Evolutionary conservation across 257 asterid genomes (phyloP), one percentile per base, ranked within the genome.

Genomic region (Agastache rugosa): DNA sequence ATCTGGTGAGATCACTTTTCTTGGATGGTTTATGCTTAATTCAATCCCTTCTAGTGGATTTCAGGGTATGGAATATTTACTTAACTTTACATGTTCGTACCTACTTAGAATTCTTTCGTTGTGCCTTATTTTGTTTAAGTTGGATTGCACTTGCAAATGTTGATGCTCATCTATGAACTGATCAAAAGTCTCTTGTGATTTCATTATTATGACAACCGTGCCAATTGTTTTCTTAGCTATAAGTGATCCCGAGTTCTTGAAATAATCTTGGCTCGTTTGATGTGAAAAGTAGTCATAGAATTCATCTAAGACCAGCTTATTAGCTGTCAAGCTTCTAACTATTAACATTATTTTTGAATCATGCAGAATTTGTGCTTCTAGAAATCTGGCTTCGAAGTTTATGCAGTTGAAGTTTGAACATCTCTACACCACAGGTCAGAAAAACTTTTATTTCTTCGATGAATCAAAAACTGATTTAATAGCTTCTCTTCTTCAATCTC

Each of bases 341-440:
- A n/a, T 55, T 39, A 12, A 25, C 34, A 65, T 67, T 2, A 61
- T 65, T 58, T 72, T 59, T 66, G 11, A 44, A 50, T 70, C 42
- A 12, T 71, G 73, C 68, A 77, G 71, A 72, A 48, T 25, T 29
- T 66, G 27, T 27, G 74, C 77, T 72, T 58, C n/a, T 54, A 23
- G 47, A 23, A 31, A 29, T 72, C 79, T 65, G 59, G 23, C 29
- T 65, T n/a, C 20, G 3, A 59, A 71, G 63, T 63, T 19, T 42
- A 35, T 68, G 75, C 31, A 29, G 63, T 45, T 29, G 45, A 59
- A 51, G 27, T 35, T 23, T 47, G 64, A 45, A 14, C 59, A 75
- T 34, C n/a, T 31, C n/a, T 31, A 31, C 66, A 5, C 42, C 19
- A 3, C 35, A 22, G 19, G 72, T 62, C 50, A 50, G 64, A 22